Evolutionary conservation across 129 eudicot genomes (phyloP).

Genomic region (Heracleum sosnowskyi): DNA sequence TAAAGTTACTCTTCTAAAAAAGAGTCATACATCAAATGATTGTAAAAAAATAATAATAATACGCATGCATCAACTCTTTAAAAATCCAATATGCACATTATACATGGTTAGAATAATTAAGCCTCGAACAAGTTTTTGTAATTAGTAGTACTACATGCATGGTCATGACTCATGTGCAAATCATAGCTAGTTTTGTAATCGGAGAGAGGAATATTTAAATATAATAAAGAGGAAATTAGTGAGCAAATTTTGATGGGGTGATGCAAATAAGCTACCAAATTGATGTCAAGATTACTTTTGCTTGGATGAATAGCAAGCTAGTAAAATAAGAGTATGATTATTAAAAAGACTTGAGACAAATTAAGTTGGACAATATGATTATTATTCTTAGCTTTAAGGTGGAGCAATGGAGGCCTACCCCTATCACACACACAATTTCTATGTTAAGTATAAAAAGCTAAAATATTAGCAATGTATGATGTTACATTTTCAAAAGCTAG

Average conservation of each 20-base stretch:
- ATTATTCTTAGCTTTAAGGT: conserved; percentile 85
- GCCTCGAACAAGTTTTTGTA: too few species aligned
- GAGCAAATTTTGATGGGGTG: conserved; percentile 20
- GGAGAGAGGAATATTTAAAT: too few species aligned
- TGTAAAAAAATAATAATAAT: too few species aligned
- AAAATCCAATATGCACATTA: too few species aligned
- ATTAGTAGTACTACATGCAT: too few species aligned
- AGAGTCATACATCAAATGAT: too few species aligned
- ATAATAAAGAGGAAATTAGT: too few species aligned
- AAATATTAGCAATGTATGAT: neutral
- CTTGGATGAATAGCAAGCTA: conserved; percentile 62
- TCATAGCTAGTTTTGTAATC: too few species aligned
- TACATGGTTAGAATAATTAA: too few species aligned
- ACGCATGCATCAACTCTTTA: too few species aligned
- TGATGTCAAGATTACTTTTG: conserved; percentile 65
- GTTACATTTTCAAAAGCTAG: neutral
- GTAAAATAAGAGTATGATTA: conserved; percentile 24
- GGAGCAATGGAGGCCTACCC: conserved; percentile 54
- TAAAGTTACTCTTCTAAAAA: too few species aligned
- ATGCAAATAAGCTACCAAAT: conserved; percentile 71
- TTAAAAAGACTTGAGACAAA: conserved; percentile 24
- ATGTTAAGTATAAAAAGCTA: neutral
- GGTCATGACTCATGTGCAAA: too few species aligned
- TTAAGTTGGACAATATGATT: conserved; percentile 38
- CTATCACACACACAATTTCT: neutral